phyloP scores from a whole-genome alignment of 768 basidiomycete species.

The Dioszegia hungarica region DNA sequence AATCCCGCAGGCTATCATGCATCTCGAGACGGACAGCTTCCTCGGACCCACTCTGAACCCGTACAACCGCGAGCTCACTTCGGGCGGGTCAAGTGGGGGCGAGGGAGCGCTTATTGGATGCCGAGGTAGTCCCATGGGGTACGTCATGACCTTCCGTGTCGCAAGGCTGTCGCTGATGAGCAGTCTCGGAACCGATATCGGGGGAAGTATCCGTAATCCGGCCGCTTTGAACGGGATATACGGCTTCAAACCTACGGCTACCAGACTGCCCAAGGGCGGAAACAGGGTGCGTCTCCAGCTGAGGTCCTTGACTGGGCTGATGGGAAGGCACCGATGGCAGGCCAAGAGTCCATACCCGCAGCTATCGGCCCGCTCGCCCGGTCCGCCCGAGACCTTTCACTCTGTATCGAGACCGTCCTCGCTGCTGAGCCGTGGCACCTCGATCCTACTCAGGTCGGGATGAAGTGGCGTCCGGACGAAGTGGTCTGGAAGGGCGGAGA shows the following conservation, averaged over 20 bases:
- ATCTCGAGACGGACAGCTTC: slow-evolving; percentile 31
- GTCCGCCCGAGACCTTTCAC: slow-evolving; percentile 19
- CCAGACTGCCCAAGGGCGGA: slow-evolving; percentile 18
- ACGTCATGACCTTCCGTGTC: background rate
- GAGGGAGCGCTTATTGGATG: slow-evolving; percentile 31
- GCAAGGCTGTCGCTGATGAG: background rate
- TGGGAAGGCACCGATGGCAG: background rate
- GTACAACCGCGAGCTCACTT: slow-evolving; percentile 24
- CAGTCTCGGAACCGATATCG: slow-evolving; percentile 29
- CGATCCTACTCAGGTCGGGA: slow-evolving; percentile 7
- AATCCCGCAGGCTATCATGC: slow-evolving; percentile 34
- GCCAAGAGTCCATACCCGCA: slow-evolving; percentile 16
- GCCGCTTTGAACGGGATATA: slow-evolving; percentile 19
- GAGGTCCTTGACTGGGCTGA: background rate
- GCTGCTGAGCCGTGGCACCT: slow-evolving; percentile 17
- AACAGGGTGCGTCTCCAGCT: slow-evolving; percentile 2
- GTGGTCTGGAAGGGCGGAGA: slow-evolving; percentile 3
- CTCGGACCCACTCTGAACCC: slow-evolving; percentile 31
- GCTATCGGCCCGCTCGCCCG: slow-evolving; percentile 22
- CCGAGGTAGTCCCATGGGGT: slow-evolving; percentile 17
- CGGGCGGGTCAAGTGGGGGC: slow-evolving; percentile 37
- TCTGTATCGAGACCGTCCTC: slow-evolving; percentile 14
- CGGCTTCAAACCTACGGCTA: slow-evolving; percentile 26
- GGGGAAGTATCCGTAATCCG: slow-evolving; percentile 24
- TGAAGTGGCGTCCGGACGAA: slow-evolving; percentile 23